Evolutionary conservation across 345 rosid genomes (phyloP).

Genomic region (Cardamine resedifolia): DNA sequence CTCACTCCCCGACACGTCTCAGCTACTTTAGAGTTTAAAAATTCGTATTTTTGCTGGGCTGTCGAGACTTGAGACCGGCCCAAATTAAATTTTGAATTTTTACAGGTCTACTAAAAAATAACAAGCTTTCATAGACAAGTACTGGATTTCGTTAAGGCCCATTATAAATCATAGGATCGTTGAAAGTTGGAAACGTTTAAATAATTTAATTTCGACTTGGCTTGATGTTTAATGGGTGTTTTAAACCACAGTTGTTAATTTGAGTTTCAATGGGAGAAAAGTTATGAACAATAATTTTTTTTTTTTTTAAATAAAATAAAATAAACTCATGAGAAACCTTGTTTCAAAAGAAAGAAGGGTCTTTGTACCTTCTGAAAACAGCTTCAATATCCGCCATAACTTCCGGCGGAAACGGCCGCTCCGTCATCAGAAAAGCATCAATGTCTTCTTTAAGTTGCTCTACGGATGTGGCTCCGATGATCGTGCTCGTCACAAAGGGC

Average conservation of each 20-base stretch:
- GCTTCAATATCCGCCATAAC: slow-evolving; percentile 64
- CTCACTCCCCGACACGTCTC: too few species aligned
- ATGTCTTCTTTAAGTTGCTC: slow-evolving; percentile 81
- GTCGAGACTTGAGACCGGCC: too few species aligned
- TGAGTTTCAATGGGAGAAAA: neutral
- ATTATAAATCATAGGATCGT: neutral
- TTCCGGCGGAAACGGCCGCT: slow-evolving; percentile 62
- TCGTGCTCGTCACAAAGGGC: slow-evolving; percentile 77
- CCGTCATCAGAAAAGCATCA: slow-evolving; percentile 61
- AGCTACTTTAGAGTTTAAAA: too few species aligned
- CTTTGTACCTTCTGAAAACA: slow-evolving; percentile 59
- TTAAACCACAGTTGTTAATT: neutral
- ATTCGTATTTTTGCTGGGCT: too few species aligned
- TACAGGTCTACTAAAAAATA: too few species aligned
- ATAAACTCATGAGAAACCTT: neutral
- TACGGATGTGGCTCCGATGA: slow-evolving; percentile 76
- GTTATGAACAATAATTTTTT: neutral
- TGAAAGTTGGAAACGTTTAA: too few species aligned
- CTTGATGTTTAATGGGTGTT: neutral
- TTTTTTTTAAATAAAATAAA: too few species aligned
- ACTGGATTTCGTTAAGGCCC: too few species aligned
- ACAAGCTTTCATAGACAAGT: neutral
- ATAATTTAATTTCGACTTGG: too few species aligned
- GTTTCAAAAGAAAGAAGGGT: slow-evolving; percentile 34
- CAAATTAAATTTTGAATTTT: too few species aligned